Base-by-base conservation (phyloP, 352 stramenopile genomes). In the Globisporangium canariense region DNA sequence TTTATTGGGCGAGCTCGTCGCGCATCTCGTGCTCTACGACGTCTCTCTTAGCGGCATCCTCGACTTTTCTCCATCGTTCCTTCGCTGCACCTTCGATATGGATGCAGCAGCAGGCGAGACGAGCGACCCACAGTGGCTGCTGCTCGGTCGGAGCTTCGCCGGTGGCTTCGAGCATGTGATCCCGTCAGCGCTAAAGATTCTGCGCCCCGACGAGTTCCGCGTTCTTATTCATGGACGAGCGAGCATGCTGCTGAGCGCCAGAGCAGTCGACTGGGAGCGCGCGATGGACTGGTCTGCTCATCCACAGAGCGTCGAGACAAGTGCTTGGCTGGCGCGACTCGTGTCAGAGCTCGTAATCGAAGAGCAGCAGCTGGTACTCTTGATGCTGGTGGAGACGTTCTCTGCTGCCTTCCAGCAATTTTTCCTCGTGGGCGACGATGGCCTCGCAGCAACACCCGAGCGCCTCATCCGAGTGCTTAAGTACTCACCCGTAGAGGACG, bases 1-100 rank as follows among this genome's bases (percentile, higher is more conserved):
- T 53, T 67, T 91, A 57, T 69, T 91, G 10, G 83, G 83, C 9
- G 73, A 89, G 66, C 62, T 92, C 16, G 61, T 86, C 38, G 83
- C 83, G 47, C 76, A 89, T 51, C 69, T 90, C 51, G 76, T 83
- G 52, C 66, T 91, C 45, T 78, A 74, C 64, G 40, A 64, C 28
- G 69, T 88, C 4, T 67, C 78, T 18, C 43, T 86, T 14, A 81
- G 76, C 53, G 75, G 70, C 25, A 76, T 89, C 52, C 54, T 90
- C 14, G 77, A 89, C 58, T 88, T 90, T 22, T 76, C 74, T 16
- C 69, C 69, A 14, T n/a, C 57, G 9, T 91, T 90, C 58, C 70
- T 91, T 34, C 67, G 68, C 4, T 79, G 74, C 41, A 66, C 79
- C 3, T 59, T 69, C 65, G 64, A 67, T 70, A 54, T 46, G 32